Evolutionary conservation across 139 green algal species (phyloP).

Genomic region (Closterium sp.): DNA sequence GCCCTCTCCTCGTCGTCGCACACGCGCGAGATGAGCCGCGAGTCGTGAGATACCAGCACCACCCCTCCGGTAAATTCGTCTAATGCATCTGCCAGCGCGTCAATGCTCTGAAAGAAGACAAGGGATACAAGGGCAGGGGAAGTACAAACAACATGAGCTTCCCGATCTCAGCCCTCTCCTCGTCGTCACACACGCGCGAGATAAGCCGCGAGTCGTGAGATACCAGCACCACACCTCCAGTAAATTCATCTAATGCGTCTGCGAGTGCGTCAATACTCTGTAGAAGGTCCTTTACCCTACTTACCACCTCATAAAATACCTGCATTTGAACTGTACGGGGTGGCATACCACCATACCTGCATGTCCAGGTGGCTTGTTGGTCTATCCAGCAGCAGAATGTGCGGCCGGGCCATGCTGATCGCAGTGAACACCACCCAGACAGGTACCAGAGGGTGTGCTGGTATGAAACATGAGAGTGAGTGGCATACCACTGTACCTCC

Average conservation of each 20-base stretch:
- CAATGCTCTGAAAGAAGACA: slow-evolving; percentile 77
- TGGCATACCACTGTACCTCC: too few relatives aligned
- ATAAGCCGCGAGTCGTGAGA: slow-evolving; percentile 94
- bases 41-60: slow-evolving; percentile 95
- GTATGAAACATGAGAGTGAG: neutral
- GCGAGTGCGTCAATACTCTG: slow-evolving; percentile 94
- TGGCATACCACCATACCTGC: slow-evolving; percentile 45
- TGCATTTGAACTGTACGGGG: too few relatives aligned
- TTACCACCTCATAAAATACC: slow-evolving; percentile 55
- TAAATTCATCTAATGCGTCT: slow-evolving; percentile 90
- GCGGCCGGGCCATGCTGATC: slow-evolving; percentile 80
- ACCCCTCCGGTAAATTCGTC: slow-evolving; percentile 93
- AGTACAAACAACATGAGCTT: too few relatives aligned
- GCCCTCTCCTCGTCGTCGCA: slow-evolving; percentile 87
- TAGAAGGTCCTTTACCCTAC: too few relatives aligned
- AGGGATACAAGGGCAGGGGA: neutral
- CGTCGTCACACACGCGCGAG: slow-evolving; percentile 83
- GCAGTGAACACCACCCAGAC: slow-evolving; percentile 80
- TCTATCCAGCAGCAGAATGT: slow-evolving; percentile 78
- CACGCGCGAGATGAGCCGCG: slow-evolving; percentile 81
- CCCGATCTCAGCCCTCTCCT: slow-evolving; percentile 85
- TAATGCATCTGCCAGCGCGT: slow-evolving; percentile 90
- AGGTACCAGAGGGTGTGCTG: neutral
- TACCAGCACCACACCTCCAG: slow-evolving; percentile 96
- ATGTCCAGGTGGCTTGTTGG: slow-evolving; percentile 99